phyloP scores from a whole-genome alignment of 805 yeast species.

The Nakazawaea ambrosiae region DNA sequence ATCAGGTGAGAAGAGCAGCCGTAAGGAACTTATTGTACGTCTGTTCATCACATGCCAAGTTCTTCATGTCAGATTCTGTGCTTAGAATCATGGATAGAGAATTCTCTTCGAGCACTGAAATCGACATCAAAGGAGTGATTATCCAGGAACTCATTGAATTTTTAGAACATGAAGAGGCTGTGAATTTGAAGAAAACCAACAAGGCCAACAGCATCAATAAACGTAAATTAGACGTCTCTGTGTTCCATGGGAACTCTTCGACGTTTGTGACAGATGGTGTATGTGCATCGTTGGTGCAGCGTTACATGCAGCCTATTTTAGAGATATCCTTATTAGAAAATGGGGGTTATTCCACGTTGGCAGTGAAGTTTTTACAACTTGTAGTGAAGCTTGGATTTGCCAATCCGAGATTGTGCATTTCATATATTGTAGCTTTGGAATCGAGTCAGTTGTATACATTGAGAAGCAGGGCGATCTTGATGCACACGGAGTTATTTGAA shows the following conservation, averaged over 20 bases:
- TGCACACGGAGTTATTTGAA: constrained; percentile 51
- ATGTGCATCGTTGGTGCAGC: constrained; percentile 64
- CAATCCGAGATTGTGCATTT: constrained; percentile 63
- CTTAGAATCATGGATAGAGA: constrained; percentile 45
- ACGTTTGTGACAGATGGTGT: constrained; percentile 57
- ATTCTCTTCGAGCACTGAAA: constrained; percentile 27
- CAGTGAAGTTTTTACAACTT: constrained; percentile 47
- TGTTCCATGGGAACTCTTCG: constrained; percentile 46
- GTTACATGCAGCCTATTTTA: constrained; percentile 46
- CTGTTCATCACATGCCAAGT: constrained; percentile 55
- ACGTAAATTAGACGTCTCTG: constrained; percentile 33
- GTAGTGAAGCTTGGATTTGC: constrained; percentile 63
- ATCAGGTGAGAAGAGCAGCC: constrained; percentile 39
- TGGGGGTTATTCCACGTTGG: constrained; percentile 37
- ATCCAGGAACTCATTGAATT: constrained; percentile 53
- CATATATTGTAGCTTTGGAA: constrained; percentile 66
- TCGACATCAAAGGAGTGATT: constrained; percentile 41
- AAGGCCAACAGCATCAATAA: constrained; percentile 13
- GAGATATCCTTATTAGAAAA: constrained; percentile 36
- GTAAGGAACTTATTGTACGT: constrained; percentile 50
- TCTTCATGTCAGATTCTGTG: constrained; percentile 55
- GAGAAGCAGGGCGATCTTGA: constrained; percentile 37
- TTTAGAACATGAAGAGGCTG: constrained; percentile 47
- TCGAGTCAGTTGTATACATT: constrained; percentile 40
- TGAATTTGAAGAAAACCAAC: constrained; percentile 32